Evolutionary conservation across 768 basidiomycete genomes (phyloP).

Genomic region (Termitomyces sp.): DNA sequence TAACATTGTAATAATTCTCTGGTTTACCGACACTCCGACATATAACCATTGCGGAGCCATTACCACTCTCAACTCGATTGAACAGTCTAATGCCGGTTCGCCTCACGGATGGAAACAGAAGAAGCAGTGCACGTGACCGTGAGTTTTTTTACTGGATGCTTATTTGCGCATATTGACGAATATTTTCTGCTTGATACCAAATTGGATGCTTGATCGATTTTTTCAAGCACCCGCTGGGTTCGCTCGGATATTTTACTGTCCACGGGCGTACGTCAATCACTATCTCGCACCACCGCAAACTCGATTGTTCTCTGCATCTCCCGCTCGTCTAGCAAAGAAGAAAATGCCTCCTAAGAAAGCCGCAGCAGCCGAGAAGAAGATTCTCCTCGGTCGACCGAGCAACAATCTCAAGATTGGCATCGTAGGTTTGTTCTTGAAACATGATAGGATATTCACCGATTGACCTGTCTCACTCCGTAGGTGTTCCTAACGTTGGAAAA

Average conservation of each 20-base stretch:
- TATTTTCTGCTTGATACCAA: slow-evolving; percentile 11
- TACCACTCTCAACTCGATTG: too few relatives aligned
- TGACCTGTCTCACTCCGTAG: slow-evolving; percentile 28
- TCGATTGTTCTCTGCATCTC: slow-evolving; percentile 30
- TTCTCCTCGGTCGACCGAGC: slow-evolving; percentile 81
- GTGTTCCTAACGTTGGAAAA: slow-evolving; percentile 96
- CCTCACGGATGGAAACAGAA: too few relatives aligned
- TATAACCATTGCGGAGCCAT: too few relatives aligned
- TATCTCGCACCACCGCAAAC: not conserved
- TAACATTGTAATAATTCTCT: too few relatives aligned
- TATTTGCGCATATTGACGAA: slow-evolving; percentile 5
- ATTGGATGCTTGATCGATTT: slow-evolving; percentile 22
- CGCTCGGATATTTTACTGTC: slow-evolving; percentile 10
- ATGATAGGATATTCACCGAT: slow-evolving; percentile 15
- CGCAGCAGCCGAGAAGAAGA: slow-evolving; percentile 71
- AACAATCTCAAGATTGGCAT: slow-evolving; percentile 99
- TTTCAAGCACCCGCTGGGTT: slow-evolving; percentile 11
- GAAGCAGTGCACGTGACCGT: not conserved
- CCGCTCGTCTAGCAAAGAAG: slow-evolving; percentile 37
- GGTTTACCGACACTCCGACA: too few relatives aligned
- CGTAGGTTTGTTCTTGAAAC: slow-evolving; percentile 67
- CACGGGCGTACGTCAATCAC: slow-evolving; percentile 6
- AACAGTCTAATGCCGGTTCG: too few relatives aligned
- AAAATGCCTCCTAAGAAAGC: slow-evolving; percentile 94
- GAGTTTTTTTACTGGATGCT: not conserved